Evolutionary conservation across 2,329 filamentous ascomycete genomes (phyloP).

Genomic region (Aspergillus melleus): DNA sequence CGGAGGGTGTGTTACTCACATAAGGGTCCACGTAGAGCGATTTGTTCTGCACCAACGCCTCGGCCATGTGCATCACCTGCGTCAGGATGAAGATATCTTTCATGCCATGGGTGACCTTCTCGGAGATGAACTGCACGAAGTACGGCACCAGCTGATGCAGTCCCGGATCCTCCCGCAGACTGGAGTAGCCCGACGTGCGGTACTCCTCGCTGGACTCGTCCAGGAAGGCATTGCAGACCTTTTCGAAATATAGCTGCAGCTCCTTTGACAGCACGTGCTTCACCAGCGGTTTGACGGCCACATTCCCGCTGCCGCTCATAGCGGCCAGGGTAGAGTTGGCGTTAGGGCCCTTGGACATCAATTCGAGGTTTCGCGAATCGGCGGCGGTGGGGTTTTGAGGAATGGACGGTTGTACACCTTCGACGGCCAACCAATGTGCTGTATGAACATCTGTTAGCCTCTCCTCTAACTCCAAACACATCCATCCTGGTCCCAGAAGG

Average conservation of each 20-base stretch:
- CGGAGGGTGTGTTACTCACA: conserved; percentile 35
- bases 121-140: conserved; percentile 92
- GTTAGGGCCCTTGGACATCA: conserved; percentile 85
- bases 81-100: conserved; percentile 86
- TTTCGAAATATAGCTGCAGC: conserved; percentile 94
- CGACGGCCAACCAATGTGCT: conserved; percentile 97
- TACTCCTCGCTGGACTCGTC: conserved; percentile 87
- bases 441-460: conserved; percentile 12
- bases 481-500: not conserved
- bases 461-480: not conserved
- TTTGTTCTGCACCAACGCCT: conserved; percentile 79
- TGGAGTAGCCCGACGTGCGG: conserved; percentile 80
- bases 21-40: conserved; percentile 74
- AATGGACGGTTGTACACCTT: conserved; percentile 94
- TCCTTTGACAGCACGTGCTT: conserved; percentile 97
- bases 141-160: conserved; percentile 95
- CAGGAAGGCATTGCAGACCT: conserved; percentile 83
- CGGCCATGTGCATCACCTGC: conserved; percentile 88
- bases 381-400: conserved; percentile 90
- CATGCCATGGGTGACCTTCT: conserved; percentile 91
- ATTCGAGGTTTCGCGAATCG: conserved; percentile 79
- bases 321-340: conserved; percentile 83
- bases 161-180: conserved; percentile 83
- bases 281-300: conserved; percentile 82
- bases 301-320: conserved; percentile 78